Percentiles rank a stretch among this genome's conserved stretches.
Conservation (phyloP, 176 grass and related monocot genomes). For the Oryza officinalis region DNA sequence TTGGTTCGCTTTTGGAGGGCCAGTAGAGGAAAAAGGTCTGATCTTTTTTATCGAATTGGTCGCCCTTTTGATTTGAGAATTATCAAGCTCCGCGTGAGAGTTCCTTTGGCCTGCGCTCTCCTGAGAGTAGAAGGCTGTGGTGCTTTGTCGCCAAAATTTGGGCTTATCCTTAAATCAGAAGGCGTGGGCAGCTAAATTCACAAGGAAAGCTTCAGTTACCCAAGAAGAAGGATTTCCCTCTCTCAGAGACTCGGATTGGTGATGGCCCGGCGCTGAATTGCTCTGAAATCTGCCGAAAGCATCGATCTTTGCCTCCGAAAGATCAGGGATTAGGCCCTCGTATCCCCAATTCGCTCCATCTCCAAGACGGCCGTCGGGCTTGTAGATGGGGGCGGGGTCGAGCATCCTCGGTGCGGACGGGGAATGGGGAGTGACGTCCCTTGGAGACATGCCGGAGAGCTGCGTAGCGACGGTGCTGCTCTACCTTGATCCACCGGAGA, state of each 20-base stretch:
- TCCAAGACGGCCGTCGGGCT: not conserved
- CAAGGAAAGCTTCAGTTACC: constrained; percentile 14
- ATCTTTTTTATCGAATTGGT: constrained; percentile 10
- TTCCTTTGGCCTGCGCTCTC: not conserved
- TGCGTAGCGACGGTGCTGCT: constrained; percentile 78
- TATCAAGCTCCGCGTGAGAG: not conserved
- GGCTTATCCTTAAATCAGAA: constrained; percentile 3
- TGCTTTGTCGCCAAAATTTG: constrained; percentile 26
- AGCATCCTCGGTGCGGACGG: constrained; percentile 61
- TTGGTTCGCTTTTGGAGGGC: not conserved
- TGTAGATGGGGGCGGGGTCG: constrained; percentile 75
- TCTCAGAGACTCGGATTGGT: not conserved
- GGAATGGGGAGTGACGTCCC: constrained; percentile 54
- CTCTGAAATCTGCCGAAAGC: not conserved
- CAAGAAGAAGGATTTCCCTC: not conserved
- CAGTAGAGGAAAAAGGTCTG: not conserved
- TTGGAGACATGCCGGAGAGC: constrained; percentile 96
- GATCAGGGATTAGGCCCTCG: constrained; percentile 2
- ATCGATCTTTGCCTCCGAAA: constrained; percentile 5
- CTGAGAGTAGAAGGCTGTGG: not conserved
- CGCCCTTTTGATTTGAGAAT: not conserved
- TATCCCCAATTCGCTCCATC: constrained; percentile 10
- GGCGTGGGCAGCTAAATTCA: not conserved
- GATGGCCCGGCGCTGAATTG: not conserved
- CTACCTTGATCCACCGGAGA: constrained; percentile 83